These are phyloP conservation scores for Diaporthe destruens DNA, from an alignment of 2,329 filamentous ascomycete genomes.

Conservation along the genomic window DNA sequence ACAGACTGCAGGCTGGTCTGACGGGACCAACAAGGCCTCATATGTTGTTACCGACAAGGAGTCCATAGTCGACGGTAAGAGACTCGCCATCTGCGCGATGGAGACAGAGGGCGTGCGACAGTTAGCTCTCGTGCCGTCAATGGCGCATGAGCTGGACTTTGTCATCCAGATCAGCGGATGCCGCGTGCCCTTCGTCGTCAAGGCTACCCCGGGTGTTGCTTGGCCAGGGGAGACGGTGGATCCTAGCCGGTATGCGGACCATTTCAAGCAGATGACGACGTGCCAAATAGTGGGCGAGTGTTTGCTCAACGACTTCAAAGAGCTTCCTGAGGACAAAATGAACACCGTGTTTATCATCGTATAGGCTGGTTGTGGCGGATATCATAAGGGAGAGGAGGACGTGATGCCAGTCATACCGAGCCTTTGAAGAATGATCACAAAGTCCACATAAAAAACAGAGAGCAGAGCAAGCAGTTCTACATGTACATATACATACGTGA, in stretches of 20 bases:
- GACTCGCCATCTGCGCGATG: background rate
- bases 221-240: constrained; percentile 9
- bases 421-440: background rate
- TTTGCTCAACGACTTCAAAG: background rate
- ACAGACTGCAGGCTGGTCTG: constrained; percentile 3
- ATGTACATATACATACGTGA: no score
- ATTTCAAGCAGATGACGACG: background rate
- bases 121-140: background rate
- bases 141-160: constrained; percentile 3
- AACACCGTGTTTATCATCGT: background rate
- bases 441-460: no score
- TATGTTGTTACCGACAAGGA: background rate
- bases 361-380: background rate
- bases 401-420: no score
- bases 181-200: constrained; percentile 4
- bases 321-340: background rate
- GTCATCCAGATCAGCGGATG: constrained; percentile 6
- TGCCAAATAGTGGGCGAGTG: constrained; percentile 9
- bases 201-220: background rate
- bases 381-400: no score
- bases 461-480: no score
- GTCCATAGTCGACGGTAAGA: constrained; percentile 12
- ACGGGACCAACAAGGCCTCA: background rate
- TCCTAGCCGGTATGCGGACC: background rate
- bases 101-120: background rate